Percentiles rank a stretch among this genome's conserved stretches.
Conservation (phyloP, 2,329 filamentous ascomycete species). For the Nothophaeocryptopus gaeumannii region DNA sequence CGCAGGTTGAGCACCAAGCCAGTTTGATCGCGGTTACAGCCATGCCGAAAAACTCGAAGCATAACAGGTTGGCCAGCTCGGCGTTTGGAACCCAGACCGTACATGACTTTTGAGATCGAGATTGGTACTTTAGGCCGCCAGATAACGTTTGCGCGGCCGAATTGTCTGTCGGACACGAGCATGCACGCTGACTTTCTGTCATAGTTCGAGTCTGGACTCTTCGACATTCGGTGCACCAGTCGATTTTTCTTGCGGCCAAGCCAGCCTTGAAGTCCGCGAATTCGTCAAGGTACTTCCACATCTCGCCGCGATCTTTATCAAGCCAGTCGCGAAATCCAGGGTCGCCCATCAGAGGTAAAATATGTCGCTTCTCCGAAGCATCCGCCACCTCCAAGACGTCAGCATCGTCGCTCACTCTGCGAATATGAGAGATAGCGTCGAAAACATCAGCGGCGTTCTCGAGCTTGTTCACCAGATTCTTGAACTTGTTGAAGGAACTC, state of each 20-base stretch:
- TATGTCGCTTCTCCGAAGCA: background rate
- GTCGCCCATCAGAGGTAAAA: background rate
- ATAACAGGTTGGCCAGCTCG: too few species aligned
- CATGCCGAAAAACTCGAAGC: background rate
- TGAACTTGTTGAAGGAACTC: background rate
- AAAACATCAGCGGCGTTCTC: background rate
- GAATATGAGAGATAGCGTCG: background rate
- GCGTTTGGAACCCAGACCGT: too few species aligned
- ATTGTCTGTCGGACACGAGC: too few species aligned
- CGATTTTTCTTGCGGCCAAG: too few species aligned
- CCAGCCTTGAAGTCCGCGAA: background rate
- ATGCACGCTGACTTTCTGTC: too few species aligned
- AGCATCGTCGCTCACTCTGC: background rate
- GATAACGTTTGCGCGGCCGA: too few species aligned
- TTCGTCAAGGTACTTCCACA: constrained; percentile 6
- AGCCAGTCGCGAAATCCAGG: background rate
- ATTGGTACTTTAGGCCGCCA: too few species aligned
- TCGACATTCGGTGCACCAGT: too few species aligned
- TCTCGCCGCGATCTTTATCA: background rate
- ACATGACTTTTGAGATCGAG: too few species aligned
- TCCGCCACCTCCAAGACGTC: background rate
- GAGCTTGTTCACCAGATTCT: background rate
- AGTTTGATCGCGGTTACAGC: too few species aligned
- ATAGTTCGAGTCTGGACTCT: too few species aligned
- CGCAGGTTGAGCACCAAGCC: too few species aligned